Conservation (phyloP, 139 green algal genomes). For the Gonium pectorale region DNA sequence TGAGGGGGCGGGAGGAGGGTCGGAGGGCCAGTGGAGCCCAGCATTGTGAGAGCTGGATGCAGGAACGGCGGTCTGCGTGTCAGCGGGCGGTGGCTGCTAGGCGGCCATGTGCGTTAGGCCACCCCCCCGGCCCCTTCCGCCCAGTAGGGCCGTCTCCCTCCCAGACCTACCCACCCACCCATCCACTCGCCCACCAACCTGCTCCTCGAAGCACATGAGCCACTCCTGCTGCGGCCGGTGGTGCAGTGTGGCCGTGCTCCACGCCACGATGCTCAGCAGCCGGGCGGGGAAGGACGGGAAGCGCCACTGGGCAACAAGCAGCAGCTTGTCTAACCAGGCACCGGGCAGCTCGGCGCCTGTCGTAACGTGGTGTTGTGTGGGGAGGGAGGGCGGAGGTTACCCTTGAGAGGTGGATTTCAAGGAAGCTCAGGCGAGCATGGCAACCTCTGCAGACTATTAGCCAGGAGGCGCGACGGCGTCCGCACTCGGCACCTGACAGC, state of each 20-base stretch:
- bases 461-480: no score
- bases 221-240: conserved; percentile 57
- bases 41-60: no score
- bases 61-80: no score
- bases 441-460: no score
- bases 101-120: not conserved
- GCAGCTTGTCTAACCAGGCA: conserved; percentile 58
- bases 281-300: conserved; percentile 60
- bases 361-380: not conserved
- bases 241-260: conserved; percentile 53
- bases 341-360: conserved; percentile 45
- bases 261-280: conserved; percentile 58
- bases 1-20: conserved; percentile 6
- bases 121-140: not conserved
- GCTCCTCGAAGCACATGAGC: conserved; percentile 64
- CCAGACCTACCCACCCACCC: no score
- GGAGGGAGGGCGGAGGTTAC: not conserved
- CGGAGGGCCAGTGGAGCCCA: no score
- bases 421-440: no score
- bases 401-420: no score
- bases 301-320: conserved; percentile 64
- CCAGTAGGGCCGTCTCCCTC: no score
- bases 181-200: conserved; percentile 32
- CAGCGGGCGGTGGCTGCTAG: not conserved
- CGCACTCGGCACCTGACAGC: no score